These are phyloP conservation scores for Fusarium virguliforme DNA, from an alignment of 2,329 filamentous ascomycete species.

Conservation along the genomic window DNA sequence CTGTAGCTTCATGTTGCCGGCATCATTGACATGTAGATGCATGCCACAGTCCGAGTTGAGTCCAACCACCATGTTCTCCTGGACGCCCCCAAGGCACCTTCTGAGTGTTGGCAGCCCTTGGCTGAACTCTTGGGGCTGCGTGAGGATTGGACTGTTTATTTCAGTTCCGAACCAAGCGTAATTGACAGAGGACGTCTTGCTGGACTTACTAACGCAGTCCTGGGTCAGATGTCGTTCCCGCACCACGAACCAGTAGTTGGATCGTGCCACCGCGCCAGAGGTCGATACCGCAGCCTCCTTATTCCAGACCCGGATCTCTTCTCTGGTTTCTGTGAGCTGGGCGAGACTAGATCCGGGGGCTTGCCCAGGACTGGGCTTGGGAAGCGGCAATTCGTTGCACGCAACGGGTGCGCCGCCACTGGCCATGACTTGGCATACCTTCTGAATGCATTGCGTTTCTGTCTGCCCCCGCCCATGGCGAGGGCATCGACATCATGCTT, in stretches of 20 bases:
- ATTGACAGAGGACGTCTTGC: slow-evolving; percentile 35
- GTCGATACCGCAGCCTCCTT: background rate
- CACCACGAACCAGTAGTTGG: slow-evolving; percentile 45
- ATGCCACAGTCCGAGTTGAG: slow-evolving; percentile 50
- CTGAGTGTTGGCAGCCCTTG: slow-evolving; percentile 43
- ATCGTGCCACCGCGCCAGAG: slow-evolving; percentile 10
- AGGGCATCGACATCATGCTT: slow-evolving; percentile 23
- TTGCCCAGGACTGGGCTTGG: slow-evolving; percentile 22
- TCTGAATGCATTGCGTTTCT: slow-evolving; percentile 30
- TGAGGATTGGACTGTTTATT: slow-evolving; percentile 50
- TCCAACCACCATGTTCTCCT: slow-evolving; percentile 41
- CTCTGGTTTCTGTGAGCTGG: slow-evolving; percentile 27
- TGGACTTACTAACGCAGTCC: slow-evolving; percentile 35
- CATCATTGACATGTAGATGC: slow-evolving; percentile 50
- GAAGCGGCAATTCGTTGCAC: slow-evolving; percentile 29
- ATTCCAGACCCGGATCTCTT: slow-evolving; percentile 45
- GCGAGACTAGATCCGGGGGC: slow-evolving; percentile 29
- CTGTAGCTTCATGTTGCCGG: slow-evolving; percentile 31
- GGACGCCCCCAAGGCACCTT: slow-evolving; percentile 39
- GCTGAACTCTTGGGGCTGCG: slow-evolving; percentile 36
- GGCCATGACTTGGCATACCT: slow-evolving; percentile 47
- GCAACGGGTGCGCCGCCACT: slow-evolving; percentile 40
- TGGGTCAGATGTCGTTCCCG: slow-evolving; percentile 45
- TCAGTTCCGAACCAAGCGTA: slow-evolving; percentile 50
- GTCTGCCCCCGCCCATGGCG: slow-evolving; percentile 30